phyloP scores from a whole-genome alignment of 2,329 filamentous ascomycete species.

The Blumeria graminis region DNA sequence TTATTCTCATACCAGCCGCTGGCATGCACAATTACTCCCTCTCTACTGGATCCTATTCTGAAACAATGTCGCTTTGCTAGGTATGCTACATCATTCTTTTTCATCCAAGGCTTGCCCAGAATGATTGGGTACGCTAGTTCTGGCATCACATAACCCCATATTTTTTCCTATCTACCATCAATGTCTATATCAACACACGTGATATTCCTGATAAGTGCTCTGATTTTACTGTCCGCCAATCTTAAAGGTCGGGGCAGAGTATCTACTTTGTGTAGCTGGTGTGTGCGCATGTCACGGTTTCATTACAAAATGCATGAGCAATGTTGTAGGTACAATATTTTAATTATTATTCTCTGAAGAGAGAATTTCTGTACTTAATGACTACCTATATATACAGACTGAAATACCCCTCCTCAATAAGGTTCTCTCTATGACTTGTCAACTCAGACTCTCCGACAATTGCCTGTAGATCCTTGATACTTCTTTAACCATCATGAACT shows the following conservation, averaged over 20 bases:
- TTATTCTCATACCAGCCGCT: too few relatives aligned
- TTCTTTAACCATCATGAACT: too few relatives aligned
- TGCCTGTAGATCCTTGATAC: too few relatives aligned
- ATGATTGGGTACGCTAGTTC: not conserved
- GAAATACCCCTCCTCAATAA: too few relatives aligned
- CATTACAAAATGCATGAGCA: too few relatives aligned
- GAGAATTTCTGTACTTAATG: too few relatives aligned
- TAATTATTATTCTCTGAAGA: too few relatives aligned
- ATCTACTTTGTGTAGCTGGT: not conserved
- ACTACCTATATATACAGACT: too few relatives aligned
- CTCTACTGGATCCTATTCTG: not conserved
- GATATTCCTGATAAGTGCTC: not conserved
- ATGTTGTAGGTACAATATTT: too few relatives aligned
- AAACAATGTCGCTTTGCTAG: not conserved
- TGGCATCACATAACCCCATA: not conserved
- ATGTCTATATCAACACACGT: not conserved
- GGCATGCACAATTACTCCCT: not conserved
- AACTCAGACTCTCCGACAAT: too few relatives aligned
- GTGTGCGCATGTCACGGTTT: too few relatives aligned
- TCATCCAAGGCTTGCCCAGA: not conserved
- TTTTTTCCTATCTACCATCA: not conserved
- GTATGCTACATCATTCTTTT: not conserved
- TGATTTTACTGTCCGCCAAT: constrained; percentile 1
- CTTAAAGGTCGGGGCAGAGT: not conserved
- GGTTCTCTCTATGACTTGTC: too few relatives aligned